A percentile compares a stretch with the other conserved stretches of the same genome.
Conservation (phyloP, 345 rosid species). For the Bruguiera sexangula region DNA sequence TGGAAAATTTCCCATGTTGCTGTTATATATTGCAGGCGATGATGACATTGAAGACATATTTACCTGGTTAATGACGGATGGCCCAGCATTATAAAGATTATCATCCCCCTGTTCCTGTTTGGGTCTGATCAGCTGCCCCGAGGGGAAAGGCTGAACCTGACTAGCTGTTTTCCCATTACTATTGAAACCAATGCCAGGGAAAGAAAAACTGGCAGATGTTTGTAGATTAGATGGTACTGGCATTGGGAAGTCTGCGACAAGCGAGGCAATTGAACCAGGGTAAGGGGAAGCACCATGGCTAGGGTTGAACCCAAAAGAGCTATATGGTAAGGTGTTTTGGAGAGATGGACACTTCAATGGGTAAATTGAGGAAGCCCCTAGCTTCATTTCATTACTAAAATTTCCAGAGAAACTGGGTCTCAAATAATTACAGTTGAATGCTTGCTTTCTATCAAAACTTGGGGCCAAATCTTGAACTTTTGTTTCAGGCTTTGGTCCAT, state of each 20-base stretch:
- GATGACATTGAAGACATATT: conserved; percentile 29
- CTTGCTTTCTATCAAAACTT: conserved; percentile 40
- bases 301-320: conserved; percentile 35
- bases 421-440: conserved; percentile 29
- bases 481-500: conserved; percentile 32
- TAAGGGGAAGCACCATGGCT: conserved; percentile 26
- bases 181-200: conserved; percentile 27
- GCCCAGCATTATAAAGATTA: conserved; percentile 29
- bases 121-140: conserved; percentile 38
- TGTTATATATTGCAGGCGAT: conserved; percentile 24
- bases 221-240: conserved; percentile 37
- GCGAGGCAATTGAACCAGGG: conserved; percentile 28
- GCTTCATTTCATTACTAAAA: conserved; percentile 43
- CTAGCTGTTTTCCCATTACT: conserved; percentile 18
- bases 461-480: conserved; percentile 37
- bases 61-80: conserved; percentile 33
- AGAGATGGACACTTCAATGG: conserved; percentile 45
- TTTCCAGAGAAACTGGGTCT: conserved; percentile 37
- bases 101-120: conserved; percentile 50
- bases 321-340: conserved; percentile 28
- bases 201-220: conserved; percentile 25
- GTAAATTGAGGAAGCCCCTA: conserved; percentile 39
- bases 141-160: conserved; percentile 30
- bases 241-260: conserved; percentile 43
- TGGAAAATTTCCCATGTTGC: conserved; percentile 32